These are phyloP conservation scores for Euphorbia schlechtendalii DNA, from an alignment of 441 rosid species.

Conservation along the genomic window DNA sequence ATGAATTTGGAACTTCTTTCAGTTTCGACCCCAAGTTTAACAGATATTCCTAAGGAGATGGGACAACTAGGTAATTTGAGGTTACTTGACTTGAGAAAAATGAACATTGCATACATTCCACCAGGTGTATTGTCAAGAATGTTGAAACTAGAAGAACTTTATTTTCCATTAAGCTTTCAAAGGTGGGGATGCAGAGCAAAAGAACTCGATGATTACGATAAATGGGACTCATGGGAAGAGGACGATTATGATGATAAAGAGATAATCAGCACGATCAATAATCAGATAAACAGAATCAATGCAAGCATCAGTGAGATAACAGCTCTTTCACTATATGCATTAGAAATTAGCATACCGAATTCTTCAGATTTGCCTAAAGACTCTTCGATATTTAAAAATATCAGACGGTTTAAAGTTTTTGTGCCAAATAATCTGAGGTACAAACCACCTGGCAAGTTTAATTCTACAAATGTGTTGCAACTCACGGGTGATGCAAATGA, in stretches of 20 bases:
- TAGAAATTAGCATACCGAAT: not conserved
- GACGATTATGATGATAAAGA: not conserved
- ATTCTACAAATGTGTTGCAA: conserved; percentile 1
- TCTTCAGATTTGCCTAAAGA: not conserved
- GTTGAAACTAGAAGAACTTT: not conserved
- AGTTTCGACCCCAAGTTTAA: not conserved
- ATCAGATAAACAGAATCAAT: not conserved
- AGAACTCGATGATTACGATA: not conserved
- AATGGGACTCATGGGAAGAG: not conserved
- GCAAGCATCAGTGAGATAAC: not conserved
- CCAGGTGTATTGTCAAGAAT: too few species aligned
- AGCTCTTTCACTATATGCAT: not conserved
- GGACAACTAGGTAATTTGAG: not conserved
- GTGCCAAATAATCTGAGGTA: not conserved
- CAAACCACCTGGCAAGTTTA: not conserved
- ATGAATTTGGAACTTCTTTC: not conserved
- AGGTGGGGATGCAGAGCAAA: not conserved
- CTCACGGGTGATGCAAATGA: conserved; percentile 3
- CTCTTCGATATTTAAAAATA: not conserved
- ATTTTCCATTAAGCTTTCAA: not conserved
- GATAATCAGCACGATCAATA: not conserved
- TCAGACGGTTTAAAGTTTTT: not conserved
- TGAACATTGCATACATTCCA: too few species aligned
- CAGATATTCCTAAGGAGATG: not conserved
- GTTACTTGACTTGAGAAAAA: conserved; percentile 1